A percentile compares a stretch with the other conserved stretches of the same genome.
Conservation (phyloP, 805 yeast genomes). For the Candida maris region DNA sequence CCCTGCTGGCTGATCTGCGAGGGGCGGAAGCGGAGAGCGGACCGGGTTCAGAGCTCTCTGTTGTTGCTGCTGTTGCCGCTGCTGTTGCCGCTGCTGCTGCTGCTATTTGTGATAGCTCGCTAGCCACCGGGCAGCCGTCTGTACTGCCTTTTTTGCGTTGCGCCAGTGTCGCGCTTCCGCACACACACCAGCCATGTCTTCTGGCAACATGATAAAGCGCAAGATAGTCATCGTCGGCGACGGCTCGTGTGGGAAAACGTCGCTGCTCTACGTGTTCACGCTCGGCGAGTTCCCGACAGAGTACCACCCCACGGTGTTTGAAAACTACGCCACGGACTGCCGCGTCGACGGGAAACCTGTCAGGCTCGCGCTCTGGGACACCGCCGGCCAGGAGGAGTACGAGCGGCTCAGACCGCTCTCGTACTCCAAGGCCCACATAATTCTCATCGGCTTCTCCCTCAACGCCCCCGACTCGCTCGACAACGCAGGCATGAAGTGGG, state of each 20-base stretch:
- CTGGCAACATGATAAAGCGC: conserved; percentile 44
- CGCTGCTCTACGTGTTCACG: conserved; percentile 85
- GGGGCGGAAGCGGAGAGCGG: too few species aligned
- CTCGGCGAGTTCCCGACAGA: conserved; percentile 90
- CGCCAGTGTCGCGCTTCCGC: background rate
- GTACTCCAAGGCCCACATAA: conserved; percentile 82
- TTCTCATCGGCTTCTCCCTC: conserved; percentile 80
- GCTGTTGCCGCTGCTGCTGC: too few species aligned
- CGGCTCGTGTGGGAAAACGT: conserved; percentile 94
- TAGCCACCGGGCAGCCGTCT: too few species aligned
- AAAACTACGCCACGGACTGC: conserved; percentile 91
- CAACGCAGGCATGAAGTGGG: conserved; percentile 85
- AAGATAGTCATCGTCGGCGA: conserved; percentile 91
- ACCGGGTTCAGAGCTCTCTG: too few species aligned
- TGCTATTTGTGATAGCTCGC: too few species aligned
- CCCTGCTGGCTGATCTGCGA: too few species aligned
- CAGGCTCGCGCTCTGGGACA: conserved; percentile 87
- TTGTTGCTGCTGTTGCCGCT: too few species aligned
- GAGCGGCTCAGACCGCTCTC: conserved; percentile 86
- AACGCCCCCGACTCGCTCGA: conserved; percentile 81
- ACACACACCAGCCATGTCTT: conserved; percentile 6
- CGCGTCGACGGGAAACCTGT: conserved; percentile 92
- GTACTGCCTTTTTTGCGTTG: too few species aligned
- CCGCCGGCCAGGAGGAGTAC: conserved; percentile 96
- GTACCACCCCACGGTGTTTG: conserved; percentile 92